phyloP scores from a whole-genome alignment of 2,329 filamentous ascomycete species.

The Aspergillus quadricinctus region DNA sequence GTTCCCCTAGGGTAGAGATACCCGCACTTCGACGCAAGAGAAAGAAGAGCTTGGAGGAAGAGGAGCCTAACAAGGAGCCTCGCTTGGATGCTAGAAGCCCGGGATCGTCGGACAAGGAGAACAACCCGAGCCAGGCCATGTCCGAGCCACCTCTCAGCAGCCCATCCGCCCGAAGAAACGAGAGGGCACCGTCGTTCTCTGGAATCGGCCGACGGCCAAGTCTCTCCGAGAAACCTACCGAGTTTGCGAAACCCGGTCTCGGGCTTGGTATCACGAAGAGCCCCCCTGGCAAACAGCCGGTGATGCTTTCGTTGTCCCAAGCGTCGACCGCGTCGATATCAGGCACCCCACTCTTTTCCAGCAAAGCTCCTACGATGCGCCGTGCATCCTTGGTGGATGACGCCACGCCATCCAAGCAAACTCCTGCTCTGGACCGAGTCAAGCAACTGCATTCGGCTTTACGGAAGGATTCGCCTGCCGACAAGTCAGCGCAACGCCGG shows the following conservation, averaged over 20 bases:
- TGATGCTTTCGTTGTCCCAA: conserved; percentile 5
- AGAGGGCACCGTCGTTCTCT: conserved; percentile 18
- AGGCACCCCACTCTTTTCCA: conserved; percentile 5
- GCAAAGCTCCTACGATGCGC: conserved; percentile 5
- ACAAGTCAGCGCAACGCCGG: conserved; percentile 12
- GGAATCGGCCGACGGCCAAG: conserved; percentile 14
- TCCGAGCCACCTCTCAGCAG: conserved; percentile 8
- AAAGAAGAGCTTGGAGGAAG: conserved; percentile 19
- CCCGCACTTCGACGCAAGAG: conserved; percentile 18
- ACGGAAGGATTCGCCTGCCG: conserved; percentile 19
- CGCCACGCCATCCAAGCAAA: conserved; percentile 12
- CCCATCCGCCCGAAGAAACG: conserved; percentile 12
- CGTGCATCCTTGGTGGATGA: conserved; percentile 6
- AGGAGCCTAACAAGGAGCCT: conserved; percentile 21
- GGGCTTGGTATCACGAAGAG: conserved; percentile 27
- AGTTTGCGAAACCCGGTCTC: conserved; percentile 13
- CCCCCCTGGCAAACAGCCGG: conserved; percentile 16
- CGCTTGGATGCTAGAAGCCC: conserved; percentile 15
- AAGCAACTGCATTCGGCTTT: conserved; percentile 20
- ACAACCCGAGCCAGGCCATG: not conserved
- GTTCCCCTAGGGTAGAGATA: too few relatives aligned
- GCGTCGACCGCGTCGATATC: conserved; percentile 4
- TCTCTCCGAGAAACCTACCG: conserved; percentile 8
- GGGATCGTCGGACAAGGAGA: not conserved
- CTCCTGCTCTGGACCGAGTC: conserved; percentile 12